Evolutionary conservation across 1,284 basidiomycete genomes (phyloP).

Genomic region (Athelia psychrophila): DNA sequence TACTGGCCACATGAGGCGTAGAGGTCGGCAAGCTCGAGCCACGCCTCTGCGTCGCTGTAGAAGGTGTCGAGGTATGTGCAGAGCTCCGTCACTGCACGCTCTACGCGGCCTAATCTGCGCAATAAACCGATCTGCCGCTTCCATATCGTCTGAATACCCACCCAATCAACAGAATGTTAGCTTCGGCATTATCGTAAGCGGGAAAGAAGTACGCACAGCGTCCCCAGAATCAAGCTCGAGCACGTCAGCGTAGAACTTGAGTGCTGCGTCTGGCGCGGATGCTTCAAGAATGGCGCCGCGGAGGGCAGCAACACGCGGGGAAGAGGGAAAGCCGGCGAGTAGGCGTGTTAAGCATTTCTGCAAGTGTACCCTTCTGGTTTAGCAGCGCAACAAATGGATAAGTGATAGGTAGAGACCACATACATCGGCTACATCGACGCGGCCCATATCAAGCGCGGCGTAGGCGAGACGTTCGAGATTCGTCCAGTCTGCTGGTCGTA

Average conservation of each 20-base stretch:
- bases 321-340: conserved; percentile 71
- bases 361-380: conserved; percentile 26
- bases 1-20: conserved; percentile 81
- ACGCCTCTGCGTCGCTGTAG: conserved; percentile 90
- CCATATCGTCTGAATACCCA: conserved; percentile 70
- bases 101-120: conserved; percentile 54
- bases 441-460: conserved; percentile 83
- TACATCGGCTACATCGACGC: conserved; percentile 81
- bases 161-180: conserved; percentile 1
- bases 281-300: conserved; percentile 86
- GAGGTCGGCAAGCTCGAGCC: conserved; percentile 91
- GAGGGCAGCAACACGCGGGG: conserved; percentile 82
- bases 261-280: conserved; percentile 53
- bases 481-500: conserved; percentile 63
- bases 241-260: conserved; percentile 69
- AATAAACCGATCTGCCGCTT: conserved; percentile 82
- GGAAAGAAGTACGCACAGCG: conserved; percentile 50
- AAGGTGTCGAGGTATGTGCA: conserved; percentile 87
- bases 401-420: conserved; percentile 26
- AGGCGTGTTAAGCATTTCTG: conserved; percentile 71
- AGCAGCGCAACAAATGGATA: conserved; percentile 1
- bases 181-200: neutral
- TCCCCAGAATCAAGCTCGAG: conserved; percentile 74
- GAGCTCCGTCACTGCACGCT: conserved; percentile 74
- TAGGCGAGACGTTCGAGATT: conserved; percentile 87